Percentiles rank a stretch among this genome's conserved stretches.
Conservation (phyloP, 805 yeast genomes). For the Yarrowia porcina region DNA sequence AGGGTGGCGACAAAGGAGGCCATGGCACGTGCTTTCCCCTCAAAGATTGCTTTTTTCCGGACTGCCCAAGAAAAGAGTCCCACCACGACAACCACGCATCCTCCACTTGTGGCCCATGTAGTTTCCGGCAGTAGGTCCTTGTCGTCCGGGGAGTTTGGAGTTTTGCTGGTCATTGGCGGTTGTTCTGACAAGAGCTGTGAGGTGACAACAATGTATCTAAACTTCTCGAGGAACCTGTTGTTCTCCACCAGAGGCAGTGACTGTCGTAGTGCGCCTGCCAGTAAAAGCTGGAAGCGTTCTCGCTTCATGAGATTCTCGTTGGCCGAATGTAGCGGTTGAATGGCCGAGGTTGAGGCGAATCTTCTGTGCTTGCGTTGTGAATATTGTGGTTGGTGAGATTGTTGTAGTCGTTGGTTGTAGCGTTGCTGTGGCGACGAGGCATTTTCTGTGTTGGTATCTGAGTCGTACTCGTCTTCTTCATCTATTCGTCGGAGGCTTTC, state of each 20-base stretch:
- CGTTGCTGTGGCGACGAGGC: not conserved
- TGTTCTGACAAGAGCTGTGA: constrained; percentile 47
- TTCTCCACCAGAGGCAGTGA: constrained; percentile 35
- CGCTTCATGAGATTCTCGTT: constrained; percentile 23
- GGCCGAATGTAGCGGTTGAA: constrained; percentile 28
- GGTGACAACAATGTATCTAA: constrained; percentile 49
- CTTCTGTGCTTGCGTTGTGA: constrained; percentile 8
- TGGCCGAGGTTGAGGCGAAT: constrained; percentile 6
- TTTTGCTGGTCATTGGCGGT: constrained; percentile 30
- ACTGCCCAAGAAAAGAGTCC: constrained; percentile 37
- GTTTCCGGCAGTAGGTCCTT: constrained; percentile 29
- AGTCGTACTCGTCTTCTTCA: constrained; percentile 6
- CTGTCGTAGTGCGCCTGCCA: constrained; percentile 34
- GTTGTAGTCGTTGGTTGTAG: not conserved
- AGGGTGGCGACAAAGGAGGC: constrained; percentile 34
- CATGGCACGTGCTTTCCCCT: constrained; percentile 25
- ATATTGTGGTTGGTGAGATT: not conserved
- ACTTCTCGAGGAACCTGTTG: constrained; percentile 47
- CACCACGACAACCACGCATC: constrained; percentile 38
- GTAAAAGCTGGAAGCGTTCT: constrained; percentile 32
- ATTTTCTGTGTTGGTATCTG: not conserved
- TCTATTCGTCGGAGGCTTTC: not conserved
- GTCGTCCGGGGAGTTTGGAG: constrained; percentile 16
- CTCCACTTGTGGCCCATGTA: constrained; percentile 40
- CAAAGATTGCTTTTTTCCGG: constrained; percentile 19